phyloP scores from a whole-genome alignment of 176 grass and related monocot species.

The Oryza meridionalis region DNA sequence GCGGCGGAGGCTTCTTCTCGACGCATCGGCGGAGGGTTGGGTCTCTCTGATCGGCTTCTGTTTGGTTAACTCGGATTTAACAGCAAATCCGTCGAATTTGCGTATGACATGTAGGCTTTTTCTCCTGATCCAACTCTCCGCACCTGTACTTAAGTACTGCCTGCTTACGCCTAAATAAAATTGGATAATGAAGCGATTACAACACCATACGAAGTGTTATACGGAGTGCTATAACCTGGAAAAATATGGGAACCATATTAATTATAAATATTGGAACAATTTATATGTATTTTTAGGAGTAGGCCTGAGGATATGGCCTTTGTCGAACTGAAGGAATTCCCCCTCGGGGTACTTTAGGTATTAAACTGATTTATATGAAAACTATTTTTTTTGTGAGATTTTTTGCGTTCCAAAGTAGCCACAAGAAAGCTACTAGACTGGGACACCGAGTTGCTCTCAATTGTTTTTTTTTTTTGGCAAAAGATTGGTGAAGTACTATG shows the following conservation, averaged over 20 bases:
- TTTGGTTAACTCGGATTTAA: neutral
- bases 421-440: no score
- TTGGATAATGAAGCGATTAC: no score
- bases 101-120: neutral
- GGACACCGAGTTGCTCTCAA: no score
- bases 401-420: no score
- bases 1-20: constrained; percentile 24
- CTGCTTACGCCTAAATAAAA: neutral
- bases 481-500: neutral
- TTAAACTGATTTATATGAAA: no score
- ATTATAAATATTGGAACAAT: no score
- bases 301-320: neutral
- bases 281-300: no score
- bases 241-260: neutral
- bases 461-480: no score
- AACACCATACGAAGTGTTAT: neutral
- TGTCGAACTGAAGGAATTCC: no score
- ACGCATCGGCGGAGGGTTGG: constrained; percentile 42
- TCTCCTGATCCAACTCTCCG: neutral
- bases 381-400: no score
- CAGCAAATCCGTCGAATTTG: neutral
- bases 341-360: no score
- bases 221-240: neutral
- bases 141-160: no score
- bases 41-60: neutral